These are phyloP conservation scores for Skeletonema tropicum DNA, from an alignment of 108 stramenopile genomes.

Conservation along the genomic window DNA sequence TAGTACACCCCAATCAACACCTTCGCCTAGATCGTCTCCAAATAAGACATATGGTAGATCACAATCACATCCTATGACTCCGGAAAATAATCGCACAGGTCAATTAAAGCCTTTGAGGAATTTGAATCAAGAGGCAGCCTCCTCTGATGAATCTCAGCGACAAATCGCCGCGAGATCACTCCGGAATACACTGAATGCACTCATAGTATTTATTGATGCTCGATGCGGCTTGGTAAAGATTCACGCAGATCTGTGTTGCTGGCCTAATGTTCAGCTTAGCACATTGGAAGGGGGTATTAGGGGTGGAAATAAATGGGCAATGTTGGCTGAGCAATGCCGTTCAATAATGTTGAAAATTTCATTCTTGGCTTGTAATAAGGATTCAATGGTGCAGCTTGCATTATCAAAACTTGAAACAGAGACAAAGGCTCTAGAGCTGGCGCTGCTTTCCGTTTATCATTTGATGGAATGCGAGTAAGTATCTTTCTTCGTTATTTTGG, in stretches of 20 bases:
- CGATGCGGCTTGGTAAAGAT: constrained; percentile 29
- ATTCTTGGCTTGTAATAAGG: background rate
- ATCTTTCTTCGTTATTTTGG: background rate
- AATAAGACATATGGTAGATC: background rate
- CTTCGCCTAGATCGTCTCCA: background rate
- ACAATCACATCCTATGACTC: background rate
- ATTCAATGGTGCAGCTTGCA: constrained; percentile 11
- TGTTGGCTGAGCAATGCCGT: constrained; percentile 25
- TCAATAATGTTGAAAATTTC: background rate
- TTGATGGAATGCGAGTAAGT: constrained; percentile 42
- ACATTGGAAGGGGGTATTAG: background rate
- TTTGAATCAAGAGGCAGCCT: constrained; percentile 1
- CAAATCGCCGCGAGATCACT: constrained; percentile 35
- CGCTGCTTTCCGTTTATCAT: constrained; percentile 13
- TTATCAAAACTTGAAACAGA: constrained; percentile 22
- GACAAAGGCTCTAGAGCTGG: constrained; percentile 18
- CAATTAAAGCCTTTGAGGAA: background rate
- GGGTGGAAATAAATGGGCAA: constrained; percentile 18
- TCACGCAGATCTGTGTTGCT: constrained; percentile 31
- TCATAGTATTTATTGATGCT: constrained; percentile 41
- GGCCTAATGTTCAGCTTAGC: background rate
- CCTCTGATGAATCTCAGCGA: constrained; percentile 2
- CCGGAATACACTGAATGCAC: constrained; percentile 25
- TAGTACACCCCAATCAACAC: background rate
- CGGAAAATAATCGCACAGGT: background rate